Evolutionary conservation across 2,329 filamentous ascomycete genomes (phyloP).

Genomic region (Dactylonectria macrodidyma): DNA sequence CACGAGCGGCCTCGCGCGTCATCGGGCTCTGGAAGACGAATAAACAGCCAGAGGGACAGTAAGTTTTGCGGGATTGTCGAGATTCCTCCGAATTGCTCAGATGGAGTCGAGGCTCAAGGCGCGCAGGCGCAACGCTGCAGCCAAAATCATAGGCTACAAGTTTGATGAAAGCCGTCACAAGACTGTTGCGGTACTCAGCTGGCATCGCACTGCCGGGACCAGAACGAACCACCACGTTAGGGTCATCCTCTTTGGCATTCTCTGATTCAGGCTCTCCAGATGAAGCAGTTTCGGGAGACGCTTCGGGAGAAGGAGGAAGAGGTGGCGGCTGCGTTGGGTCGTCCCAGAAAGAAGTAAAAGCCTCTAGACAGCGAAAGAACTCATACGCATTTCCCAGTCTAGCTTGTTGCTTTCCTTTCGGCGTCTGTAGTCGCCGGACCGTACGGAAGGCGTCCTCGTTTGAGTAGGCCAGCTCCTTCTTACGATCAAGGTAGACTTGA

Average conservation of each 20-base stretch:
- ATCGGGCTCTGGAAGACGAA: conserved; percentile 73
- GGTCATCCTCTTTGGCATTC: conserved; percentile 31
- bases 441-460: conserved; percentile 75
- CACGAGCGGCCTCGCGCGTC: conserved; percentile 72
- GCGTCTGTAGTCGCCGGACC: conserved; percentile 70
- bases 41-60: conserved; percentile 71
- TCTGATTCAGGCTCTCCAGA: conserved; percentile 27
- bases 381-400: conserved; percentile 76
- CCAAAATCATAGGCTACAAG: conserved; percentile 77
- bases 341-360: conserved; percentile 73
- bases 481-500: conserved; percentile 71
- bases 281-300: conserved; percentile 42
- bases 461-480: conserved; percentile 67
- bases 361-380: conserved; percentile 75
- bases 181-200: conserved; percentile 68
- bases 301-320: conserved; percentile 53
- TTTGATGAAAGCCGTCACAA: conserved; percentile 74
- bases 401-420: conserved; percentile 66
- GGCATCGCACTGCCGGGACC: conserved; percentile 70
- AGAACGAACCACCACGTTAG: conserved; percentile 55
- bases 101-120: conserved; percentile 72
- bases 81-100: conserved; percentile 58
- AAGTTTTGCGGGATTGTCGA: conserved; percentile 60
- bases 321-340: conserved; percentile 64
- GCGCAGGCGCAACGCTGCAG: conserved; percentile 71